Evolutionary conservation across 805 yeast genomes (phyloP).

Genomic region (Candida germanica): DNA sequence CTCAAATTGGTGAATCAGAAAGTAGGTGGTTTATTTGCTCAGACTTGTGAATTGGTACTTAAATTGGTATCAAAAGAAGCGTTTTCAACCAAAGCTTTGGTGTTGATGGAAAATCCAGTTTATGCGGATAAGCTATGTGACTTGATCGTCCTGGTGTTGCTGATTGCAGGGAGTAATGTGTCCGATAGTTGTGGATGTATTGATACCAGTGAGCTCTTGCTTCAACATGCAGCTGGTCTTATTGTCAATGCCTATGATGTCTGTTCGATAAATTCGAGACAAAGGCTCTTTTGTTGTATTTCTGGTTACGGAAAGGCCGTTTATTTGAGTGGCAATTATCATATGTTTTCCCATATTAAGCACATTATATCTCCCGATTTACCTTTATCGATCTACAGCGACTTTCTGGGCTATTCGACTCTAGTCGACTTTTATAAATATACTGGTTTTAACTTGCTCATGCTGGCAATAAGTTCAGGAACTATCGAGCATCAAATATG

Average conservation of each 20-base stretch:
- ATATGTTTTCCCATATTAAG: background rate
- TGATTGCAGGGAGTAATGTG: background rate
- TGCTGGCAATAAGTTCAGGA: conserved; percentile 15
- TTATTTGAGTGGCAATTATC: conserved; percentile 8
- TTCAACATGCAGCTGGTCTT: background rate
- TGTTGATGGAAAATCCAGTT: background rate
- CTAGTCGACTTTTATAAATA: conserved; percentile 25
- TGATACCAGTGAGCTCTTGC: conserved; percentile 6
- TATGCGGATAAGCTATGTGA: background rate
- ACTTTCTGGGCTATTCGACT: conserved; percentile 12
- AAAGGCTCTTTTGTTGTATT: no score
- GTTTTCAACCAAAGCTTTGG: background rate
- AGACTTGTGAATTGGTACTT: conserved; percentile 2
- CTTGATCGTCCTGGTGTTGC: background rate
- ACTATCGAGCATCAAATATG: conserved; percentile 10
- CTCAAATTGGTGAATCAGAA: background rate
- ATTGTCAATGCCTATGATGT: background rate
- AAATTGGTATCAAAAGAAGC: background rate
- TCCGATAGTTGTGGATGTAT: conserved; percentile 5
- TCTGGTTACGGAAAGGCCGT: conserved; percentile 7
- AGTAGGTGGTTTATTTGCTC: conserved; percentile 3
- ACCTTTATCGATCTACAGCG: conserved; percentile 18
- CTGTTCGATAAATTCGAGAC: background rate
- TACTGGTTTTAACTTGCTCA: conserved; percentile 25
- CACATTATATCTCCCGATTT: conserved; percentile 19